These are phyloP conservation scores for Hygrophorus pudorinus DNA, from an alignment of 768 basidiomycete genomes.

Conservation along the genomic window DNA sequence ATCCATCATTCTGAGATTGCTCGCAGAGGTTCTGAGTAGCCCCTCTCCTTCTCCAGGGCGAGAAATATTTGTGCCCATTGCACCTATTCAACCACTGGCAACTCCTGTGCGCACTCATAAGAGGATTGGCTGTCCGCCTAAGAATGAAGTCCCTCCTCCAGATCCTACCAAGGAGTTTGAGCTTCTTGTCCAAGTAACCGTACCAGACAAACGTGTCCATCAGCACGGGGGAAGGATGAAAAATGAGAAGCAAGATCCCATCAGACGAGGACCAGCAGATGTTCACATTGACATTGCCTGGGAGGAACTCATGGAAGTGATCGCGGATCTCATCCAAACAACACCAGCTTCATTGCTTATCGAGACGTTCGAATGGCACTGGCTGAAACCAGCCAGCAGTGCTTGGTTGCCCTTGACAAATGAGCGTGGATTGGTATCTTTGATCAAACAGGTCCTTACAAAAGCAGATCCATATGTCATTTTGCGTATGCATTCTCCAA, in stretches of 20 bases:
- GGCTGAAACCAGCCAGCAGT: constrained; percentile 2
- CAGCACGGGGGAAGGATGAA: not conserved
- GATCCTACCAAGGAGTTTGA: too few relatives aligned
- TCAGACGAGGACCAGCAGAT: not conserved
- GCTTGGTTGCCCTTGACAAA: not conserved
- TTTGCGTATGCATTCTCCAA: not conserved
- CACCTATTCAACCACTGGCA: too few relatives aligned
- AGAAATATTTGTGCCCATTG: too few relatives aligned
- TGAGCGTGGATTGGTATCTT: not conserved
- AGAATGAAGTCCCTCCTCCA: too few relatives aligned
- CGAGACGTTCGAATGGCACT: not conserved
- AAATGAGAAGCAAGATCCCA: not conserved
- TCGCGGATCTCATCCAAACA: not conserved
- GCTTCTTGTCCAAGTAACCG: not conserved
- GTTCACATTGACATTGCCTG: not conserved
- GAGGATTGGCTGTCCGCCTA: too few relatives aligned
- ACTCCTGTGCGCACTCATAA: too few relatives aligned
- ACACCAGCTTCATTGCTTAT: not conserved
- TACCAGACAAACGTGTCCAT: not conserved
- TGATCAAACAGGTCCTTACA: constrained; percentile 1
- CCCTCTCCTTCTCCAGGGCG: too few relatives aligned
- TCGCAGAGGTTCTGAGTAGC: too few relatives aligned
- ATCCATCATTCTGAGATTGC: too few relatives aligned
- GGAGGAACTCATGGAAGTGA: not conserved
- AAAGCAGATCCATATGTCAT: not conserved